Evolutionary conservation across 148 eudicot species (phyloP).

Genomic region (Chenopodium berlandieri): DNA sequence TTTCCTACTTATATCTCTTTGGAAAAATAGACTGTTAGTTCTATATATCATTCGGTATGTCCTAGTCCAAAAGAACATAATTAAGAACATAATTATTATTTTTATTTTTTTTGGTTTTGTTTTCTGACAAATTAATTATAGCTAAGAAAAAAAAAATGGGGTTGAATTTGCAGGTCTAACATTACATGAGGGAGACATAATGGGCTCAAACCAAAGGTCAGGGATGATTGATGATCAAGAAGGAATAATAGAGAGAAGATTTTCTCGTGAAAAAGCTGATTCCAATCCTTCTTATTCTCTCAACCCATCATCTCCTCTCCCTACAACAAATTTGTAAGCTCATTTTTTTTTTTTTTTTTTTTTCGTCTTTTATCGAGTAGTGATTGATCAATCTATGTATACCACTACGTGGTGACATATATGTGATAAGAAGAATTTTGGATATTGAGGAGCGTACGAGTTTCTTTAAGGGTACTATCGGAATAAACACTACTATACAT

Average conservation of each 20-base stretch:
- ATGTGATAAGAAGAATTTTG: not conserved
- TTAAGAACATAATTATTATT: not conserved
- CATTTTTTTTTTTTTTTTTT: not conserved
- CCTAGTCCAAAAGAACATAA: too few species aligned
- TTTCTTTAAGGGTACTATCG: too few species aligned
- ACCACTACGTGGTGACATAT: not conserved
- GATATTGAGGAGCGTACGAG: not conserved
- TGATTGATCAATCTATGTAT: not conserved
- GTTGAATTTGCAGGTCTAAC: slow-evolving; percentile 11
- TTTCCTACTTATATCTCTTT: not conserved
- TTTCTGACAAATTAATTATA: not conserved
- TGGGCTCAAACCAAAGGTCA: slow-evolving; percentile 14
- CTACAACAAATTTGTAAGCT: slow-evolving; percentile 29
- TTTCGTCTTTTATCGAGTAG: not conserved
- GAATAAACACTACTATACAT: too few species aligned
- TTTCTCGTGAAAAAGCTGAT: slow-evolving; percentile 41
- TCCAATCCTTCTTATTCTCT: slow-evolving; percentile 35
- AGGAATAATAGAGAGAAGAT: slow-evolving; percentile 13
- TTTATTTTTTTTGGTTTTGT: not conserved
- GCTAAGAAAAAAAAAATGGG: not conserved
- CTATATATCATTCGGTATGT: not conserved
- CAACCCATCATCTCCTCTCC: slow-evolving; percentile 31
- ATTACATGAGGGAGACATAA: slow-evolving; percentile 7
- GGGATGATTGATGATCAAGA: slow-evolving; percentile 20
- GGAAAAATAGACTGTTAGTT: not conserved